Percentiles rank a stretch among this genome's conserved stretches.
phyloP scores from a whole-genome alignment of 2,329 filamentous ascomycete species.

The Emmonsiellopsis sp. region DNA sequence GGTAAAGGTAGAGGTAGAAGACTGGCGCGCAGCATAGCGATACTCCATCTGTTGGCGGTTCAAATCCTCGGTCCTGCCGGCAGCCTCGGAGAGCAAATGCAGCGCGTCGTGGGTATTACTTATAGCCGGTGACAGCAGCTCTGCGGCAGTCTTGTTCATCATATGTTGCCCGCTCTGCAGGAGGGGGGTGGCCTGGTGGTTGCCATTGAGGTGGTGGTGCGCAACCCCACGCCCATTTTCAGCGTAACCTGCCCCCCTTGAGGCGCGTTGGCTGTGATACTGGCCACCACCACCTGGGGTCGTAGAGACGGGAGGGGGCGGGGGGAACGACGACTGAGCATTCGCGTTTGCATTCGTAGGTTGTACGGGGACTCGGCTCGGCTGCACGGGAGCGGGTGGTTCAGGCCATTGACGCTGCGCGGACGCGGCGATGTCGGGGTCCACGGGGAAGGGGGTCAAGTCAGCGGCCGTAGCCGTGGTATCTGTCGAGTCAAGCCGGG shows the following conservation, averaged over 20 bases:
- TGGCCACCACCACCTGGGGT: not conserved
- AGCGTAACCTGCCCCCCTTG: constrained; percentile 6
- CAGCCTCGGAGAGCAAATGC: constrained; percentile 83
- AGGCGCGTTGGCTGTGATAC: not conserved
- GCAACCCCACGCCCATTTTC: constrained; percentile 5
- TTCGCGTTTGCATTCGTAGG: not conserved
- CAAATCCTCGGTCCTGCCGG: constrained; percentile 42
- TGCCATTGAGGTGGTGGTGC: not conserved
- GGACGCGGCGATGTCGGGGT: constrained; percentile 1
- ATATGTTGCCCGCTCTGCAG: constrained; percentile 48
- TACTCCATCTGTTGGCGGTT: constrained; percentile 42
- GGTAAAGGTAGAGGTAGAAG: constrained; percentile 29
- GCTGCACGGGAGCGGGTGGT: not conserved
- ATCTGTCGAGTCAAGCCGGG: constrained; percentile 8
- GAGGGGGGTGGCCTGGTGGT: not conserved
- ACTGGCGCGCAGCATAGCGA: constrained; percentile 29
- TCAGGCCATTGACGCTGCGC: constrained; percentile 10
- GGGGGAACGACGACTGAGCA: too few relatives aligned
- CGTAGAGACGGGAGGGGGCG: not conserved
- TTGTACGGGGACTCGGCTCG: not conserved
- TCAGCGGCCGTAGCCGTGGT: constrained; percentile 1
- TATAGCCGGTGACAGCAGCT: constrained; percentile 57
- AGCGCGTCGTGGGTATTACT: constrained; percentile 90
- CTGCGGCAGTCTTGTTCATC: constrained; percentile 51
- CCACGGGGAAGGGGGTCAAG: not conserved